These are phyloP conservation scores for Phyllosticta citribraziliensis DNA, from an alignment of 2,329 filamentous ascomycete species.

Conservation along the genomic window DNA sequence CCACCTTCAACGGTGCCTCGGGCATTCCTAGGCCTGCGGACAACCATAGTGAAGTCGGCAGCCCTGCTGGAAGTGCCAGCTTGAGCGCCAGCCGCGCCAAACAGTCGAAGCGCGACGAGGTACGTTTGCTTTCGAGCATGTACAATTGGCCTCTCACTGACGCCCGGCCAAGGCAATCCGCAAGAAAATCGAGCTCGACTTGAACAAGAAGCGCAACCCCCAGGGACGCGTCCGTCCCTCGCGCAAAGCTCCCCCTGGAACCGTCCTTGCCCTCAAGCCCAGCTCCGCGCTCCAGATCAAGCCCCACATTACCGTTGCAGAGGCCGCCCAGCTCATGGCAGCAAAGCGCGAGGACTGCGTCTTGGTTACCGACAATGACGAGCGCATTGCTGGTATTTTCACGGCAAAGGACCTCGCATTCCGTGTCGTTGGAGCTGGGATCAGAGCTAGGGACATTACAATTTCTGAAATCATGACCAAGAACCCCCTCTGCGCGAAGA, in stretches of 20 bases:
- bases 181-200: slow-evolving; percentile 90
- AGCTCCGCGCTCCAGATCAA: slow-evolving; percentile 97
- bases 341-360: slow-evolving; percentile 98
- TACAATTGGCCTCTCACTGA: slow-evolving; percentile 14
- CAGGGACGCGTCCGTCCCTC: slow-evolving; percentile 70
- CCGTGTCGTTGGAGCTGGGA: slow-evolving; percentile 81
- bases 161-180: slow-evolving; percentile 68
- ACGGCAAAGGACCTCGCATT: slow-evolving; percentile 98
- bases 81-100: slow-evolving; percentile 92
- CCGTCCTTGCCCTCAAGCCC: slow-evolving; percentile 88
- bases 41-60: slow-evolving; percentile 13
- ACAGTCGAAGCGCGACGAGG: slow-evolving; percentile 97
- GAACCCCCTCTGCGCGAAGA: slow-evolving; percentile 93
- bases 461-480: slow-evolving; percentile 99
- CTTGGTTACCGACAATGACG: slow-evolving; percentile 93
- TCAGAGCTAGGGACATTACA: slow-evolving; percentile 80
- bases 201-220: slow-evolving; percentile 91
- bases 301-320: slow-evolving; percentile 82
- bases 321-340: slow-evolving; percentile 97
- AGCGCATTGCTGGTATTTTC: slow-evolving; percentile 96
- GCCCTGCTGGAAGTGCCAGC: slow-evolving; percentile 50
- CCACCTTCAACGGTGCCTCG: slow-evolving; percentile 56
- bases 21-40: slow-evolving; percentile 55
- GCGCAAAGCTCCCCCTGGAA: slow-evolving; percentile 90
- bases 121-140: slow-evolving; percentile 38